Conservation (phyloP, 73 alveolate species). For the Urostyla sp. region DNA sequence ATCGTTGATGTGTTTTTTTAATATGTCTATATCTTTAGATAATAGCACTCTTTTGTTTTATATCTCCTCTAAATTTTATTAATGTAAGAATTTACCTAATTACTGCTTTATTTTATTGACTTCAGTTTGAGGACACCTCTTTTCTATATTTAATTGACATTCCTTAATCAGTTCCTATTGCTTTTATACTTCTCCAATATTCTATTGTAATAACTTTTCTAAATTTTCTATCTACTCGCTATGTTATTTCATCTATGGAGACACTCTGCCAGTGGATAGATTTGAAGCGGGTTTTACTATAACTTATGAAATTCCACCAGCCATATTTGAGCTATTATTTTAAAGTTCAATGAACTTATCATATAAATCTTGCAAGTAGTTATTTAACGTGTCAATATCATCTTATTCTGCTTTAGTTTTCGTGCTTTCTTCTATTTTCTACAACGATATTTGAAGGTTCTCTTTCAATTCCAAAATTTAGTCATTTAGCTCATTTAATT, state of each 20-base stretch:
- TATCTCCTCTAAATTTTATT: constrained; percentile 37
- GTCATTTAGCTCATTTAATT: neutral
- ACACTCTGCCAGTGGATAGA: neutral
- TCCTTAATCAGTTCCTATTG: constrained; percentile 41
- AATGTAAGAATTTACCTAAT: constrained; percentile 16
- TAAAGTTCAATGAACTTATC: neutral
- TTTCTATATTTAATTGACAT: neutral
- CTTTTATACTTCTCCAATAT: neutral
- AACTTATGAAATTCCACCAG: neutral
- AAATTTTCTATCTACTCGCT: neutral
- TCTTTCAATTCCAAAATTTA: neutral
- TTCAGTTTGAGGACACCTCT: constrained; percentile 28
- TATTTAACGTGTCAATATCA: constrained; percentile 2
- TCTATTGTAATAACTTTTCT: neutral
- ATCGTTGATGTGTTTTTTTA: neutral
- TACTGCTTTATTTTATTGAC: neutral
- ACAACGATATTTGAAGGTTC: neutral
- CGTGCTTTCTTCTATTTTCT: neutral
- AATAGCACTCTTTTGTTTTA: constrained; percentile 5
- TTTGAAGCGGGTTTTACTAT: neutral
- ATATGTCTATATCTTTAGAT: constrained; percentile 9
- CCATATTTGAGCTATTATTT: neutral
- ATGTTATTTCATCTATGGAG: neutral
- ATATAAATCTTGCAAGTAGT: constrained; percentile 7
- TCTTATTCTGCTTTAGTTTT: constrained; percentile 21